Evolutionary conservation across 2,329 filamentous ascomycete species (phyloP).

Genomic region (Boeremia exigua): DNA sequence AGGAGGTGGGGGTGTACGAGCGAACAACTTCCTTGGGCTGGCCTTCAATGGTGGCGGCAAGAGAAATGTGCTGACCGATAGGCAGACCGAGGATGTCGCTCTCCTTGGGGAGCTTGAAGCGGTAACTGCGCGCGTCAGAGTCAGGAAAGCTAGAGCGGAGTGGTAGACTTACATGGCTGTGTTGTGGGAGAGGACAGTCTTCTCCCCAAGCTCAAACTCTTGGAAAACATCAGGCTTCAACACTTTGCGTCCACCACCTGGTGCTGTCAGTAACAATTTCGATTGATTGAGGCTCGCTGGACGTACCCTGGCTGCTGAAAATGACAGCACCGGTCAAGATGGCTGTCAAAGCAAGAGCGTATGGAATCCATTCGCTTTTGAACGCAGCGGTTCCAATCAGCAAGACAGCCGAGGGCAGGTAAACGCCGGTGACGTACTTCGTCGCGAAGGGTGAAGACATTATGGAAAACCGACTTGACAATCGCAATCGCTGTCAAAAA

Average conservation of each 20-base stretch:
- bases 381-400: slow-evolving; percentile 77
- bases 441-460: slow-evolving; percentile 27
- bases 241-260: slow-evolving; percentile 76
- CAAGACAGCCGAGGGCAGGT: slow-evolving; percentile 79
- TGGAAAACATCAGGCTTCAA: slow-evolving; percentile 89
- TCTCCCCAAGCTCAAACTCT: slow-evolving; percentile 90
- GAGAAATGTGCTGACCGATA: slow-evolving; percentile 98
- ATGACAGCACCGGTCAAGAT: slow-evolving; percentile 55
- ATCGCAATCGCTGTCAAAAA: neutral
- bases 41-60: slow-evolving; percentile 66
- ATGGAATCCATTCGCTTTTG: slow-evolving; percentile 73
- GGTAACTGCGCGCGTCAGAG: slow-evolving; percentile 68
- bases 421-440: slow-evolving; percentile 75
- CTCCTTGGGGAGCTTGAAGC: slow-evolving; percentile 81
- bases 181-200: slow-evolving; percentile 96
- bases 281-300: neutral
- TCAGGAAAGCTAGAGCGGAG: no score
- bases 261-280: neutral
- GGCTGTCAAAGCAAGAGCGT: slow-evolving; percentile 70
- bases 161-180: slow-evolving; percentile 77
- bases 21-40: slow-evolving; percentile 51
- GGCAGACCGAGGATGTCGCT: slow-evolving; percentile 89
- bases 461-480: neutral
- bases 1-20: slow-evolving; percentile 52
- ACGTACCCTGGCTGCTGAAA: slow-evolving; percentile 10